Evolutionary conservation across 1,284 basidiomycete species (phyloP).

Genomic region (Puccinia polysora): DNA sequence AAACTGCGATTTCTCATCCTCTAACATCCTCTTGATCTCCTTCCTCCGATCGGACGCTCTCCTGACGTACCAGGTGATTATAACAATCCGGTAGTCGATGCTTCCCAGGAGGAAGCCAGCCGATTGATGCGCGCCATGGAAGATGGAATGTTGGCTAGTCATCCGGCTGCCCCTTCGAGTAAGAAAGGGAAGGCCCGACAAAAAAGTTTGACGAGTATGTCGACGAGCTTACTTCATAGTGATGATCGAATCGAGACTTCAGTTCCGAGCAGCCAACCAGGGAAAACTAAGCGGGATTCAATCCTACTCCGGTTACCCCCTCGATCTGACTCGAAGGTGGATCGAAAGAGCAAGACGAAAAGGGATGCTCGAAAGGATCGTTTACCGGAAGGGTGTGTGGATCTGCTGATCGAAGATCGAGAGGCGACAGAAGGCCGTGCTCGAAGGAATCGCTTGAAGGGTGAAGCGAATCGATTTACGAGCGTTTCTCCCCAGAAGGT

Average conservation of each 20-base stretch:
- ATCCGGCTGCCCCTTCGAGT: conserved; percentile 20
- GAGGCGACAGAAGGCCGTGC: conserved; percentile 10
- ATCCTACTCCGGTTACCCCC: neutral
- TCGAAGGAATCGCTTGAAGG: conserved; percentile 22
- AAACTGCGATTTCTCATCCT: conserved; percentile 55
- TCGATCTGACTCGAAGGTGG: neutral
- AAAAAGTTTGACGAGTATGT: neutral
- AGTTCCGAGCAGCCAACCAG: too few species aligned
- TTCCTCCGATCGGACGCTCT: conserved; percentile 68
- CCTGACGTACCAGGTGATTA: conserved; percentile 47
- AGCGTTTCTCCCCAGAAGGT: conserved; percentile 20
- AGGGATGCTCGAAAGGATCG: too few species aligned
- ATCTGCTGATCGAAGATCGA: conserved; percentile 29
- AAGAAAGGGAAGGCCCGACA: conserved; percentile 19
- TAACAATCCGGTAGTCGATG: conserved; percentile 50
- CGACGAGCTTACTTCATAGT: conserved; percentile 7
- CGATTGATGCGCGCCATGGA: conserved; percentile 49
- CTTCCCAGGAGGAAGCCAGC: conserved; percentile 49
- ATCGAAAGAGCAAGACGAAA: neutral
- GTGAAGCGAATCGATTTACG: conserved; percentile 41
- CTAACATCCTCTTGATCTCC: conserved; percentile 63
- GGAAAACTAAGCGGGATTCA: too few species aligned
- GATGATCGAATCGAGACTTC: neutral
- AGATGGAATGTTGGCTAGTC: conserved; percentile 36
- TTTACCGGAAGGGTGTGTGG: conserved; percentile 35